Percentiles rank a stretch among this genome's conserved stretches.
Evolutionary conservation across 73 alveolate species (phyloP).

Genomic region (Uronychia binucleata): DNA sequence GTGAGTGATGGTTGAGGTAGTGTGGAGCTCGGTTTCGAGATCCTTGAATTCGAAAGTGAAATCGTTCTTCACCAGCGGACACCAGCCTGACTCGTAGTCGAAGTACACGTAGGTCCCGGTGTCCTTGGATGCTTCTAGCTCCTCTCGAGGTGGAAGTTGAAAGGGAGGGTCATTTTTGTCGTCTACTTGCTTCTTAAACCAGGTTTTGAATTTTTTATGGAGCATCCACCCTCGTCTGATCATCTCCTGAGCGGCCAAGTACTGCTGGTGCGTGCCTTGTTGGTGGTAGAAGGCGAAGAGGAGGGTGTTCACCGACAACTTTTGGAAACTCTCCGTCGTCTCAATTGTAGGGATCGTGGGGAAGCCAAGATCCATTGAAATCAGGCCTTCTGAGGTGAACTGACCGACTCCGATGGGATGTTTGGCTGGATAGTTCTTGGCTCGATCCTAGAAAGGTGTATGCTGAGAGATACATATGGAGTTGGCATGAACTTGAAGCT

Average conservation of each 20-base stretch:
- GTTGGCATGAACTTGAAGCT: not conserved
- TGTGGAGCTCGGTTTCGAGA: slow-evolving; percentile 25
- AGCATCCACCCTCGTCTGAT: slow-evolving; percentile 58
- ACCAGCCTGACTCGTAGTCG: slow-evolving; percentile 41
- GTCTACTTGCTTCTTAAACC: slow-evolving; percentile 46
- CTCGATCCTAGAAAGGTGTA: not conserved
- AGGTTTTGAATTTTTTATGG: slow-evolving; percentile 49
- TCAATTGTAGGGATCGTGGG: slow-evolving; percentile 36
- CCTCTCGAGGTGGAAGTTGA: no score
- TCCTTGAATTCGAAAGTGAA: slow-evolving; percentile 18
- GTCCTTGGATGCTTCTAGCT: not conserved
- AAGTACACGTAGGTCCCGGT: slow-evolving; percentile 31
- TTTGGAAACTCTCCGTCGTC: slow-evolving; percentile 31
- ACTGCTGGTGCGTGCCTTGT: not conserved
- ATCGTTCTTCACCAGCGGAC: slow-evolving; percentile 12
- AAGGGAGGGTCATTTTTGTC: slow-evolving; percentile 23
- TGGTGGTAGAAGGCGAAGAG: not conserved
- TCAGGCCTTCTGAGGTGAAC: not conserved
- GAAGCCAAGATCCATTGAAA: slow-evolving; percentile 9
- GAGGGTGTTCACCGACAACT: slow-evolving; percentile 63
- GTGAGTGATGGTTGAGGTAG: no score
- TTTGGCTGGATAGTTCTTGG: not conserved
- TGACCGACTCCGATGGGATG: slow-evolving; percentile 14
- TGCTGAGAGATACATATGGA: not conserved
- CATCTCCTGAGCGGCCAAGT: slow-evolving; percentile 7